Conservation (phyloP, 1,139 yeast genomes). For the Hansenula lynferdii region DNA sequence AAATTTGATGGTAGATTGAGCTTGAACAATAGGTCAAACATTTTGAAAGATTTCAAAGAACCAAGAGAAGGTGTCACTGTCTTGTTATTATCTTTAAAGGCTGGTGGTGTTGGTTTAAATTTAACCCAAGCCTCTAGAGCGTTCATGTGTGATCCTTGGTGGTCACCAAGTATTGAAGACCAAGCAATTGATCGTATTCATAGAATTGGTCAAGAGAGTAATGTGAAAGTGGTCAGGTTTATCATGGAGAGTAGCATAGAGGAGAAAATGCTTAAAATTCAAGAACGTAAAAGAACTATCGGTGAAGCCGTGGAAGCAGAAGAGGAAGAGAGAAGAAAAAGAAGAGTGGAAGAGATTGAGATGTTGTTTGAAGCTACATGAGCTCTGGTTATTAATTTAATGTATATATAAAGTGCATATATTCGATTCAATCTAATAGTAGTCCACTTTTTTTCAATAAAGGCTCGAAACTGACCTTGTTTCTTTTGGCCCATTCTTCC, state of each 20-base stretch:
- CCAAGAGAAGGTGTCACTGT: constrained; percentile 39
- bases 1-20: constrained; percentile 82
- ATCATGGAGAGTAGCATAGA: constrained; percentile 86
- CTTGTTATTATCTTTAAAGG: constrained; percentile 72
- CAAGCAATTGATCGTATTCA: constrained; percentile 96
- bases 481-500: constrained; percentile 12
- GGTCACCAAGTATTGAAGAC: constrained; percentile 93
- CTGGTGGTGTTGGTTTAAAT: constrained; percentile 95
- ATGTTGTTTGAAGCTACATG: constrained; percentile 51
- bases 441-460: constrained; percentile 12
- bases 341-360: constrained; percentile 79
- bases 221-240: constrained; percentile 74
- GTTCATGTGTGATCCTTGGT: constrained; percentile 96
- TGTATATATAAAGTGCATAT: not conserved
- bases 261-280: constrained; percentile 82
- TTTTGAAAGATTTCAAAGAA: constrained; percentile 51
- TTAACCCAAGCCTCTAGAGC: constrained; percentile 83
- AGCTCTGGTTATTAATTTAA: too few relatives aligned
- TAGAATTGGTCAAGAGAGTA: constrained; percentile 77
- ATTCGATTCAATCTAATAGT: constrained; percentile 4
- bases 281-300: constrained; percentile 77
- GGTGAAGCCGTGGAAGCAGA: constrained; percentile 84
- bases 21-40: constrained; percentile 59
- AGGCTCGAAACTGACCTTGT: constrained; percentile 12
- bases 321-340: constrained; percentile 70